Evolutionary conservation across 2,329 filamentous ascomycete genomes (phyloP), one percentile per base, ranked within the genome.

Genomic region (Fusarium transvaalense): DNA sequence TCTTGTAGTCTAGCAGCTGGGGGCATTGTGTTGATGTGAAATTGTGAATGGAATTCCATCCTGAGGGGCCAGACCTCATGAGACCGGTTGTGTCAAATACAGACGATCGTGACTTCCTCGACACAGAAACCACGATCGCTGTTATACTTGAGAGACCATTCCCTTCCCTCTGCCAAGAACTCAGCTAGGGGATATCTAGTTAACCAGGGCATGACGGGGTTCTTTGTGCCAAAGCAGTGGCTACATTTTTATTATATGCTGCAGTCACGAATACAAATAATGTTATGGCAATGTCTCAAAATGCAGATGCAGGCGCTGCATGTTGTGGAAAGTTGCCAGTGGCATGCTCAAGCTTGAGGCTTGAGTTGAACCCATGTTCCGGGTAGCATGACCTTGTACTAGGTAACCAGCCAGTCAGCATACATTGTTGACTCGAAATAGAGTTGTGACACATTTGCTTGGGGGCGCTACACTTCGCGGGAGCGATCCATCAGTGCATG

Each of bases 21-120:
- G 14, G 65, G 50, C 9, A 56, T 56, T 55, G 31, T 38, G 43
- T 43, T 47, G 38, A 42, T 54, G 42, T 59, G 13, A 34, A 46
- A 25, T 37, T 54, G 42, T 61, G 10, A 31, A 56, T 61, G 50
- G 48, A 66, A 71, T 69, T 59, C 48, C 47, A 61, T 51, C 58
- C 42, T 3, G 17, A 53, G 45, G 47, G 59, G 64, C 69, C 51
- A 72, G 57, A 73, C 61, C 66, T 41, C 23, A 37, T 38, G 51
- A 15, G 41, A 50, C 52, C 21, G 45, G 21, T 19, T n/a, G 31
- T 32, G 17, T 47, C 55, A 53, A 55, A 34, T 37, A 52, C 23
- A 32, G 37, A 41, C 25, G 42, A 27, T 15, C 6, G 10, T 19
- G 7, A n/a, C 14, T n/a, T 55, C 10, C 29, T 42, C 25, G 25